Conservation (phyloP, 2,329 filamentous ascomycete genomes). For the Monosporascus cannonballus region DNA sequence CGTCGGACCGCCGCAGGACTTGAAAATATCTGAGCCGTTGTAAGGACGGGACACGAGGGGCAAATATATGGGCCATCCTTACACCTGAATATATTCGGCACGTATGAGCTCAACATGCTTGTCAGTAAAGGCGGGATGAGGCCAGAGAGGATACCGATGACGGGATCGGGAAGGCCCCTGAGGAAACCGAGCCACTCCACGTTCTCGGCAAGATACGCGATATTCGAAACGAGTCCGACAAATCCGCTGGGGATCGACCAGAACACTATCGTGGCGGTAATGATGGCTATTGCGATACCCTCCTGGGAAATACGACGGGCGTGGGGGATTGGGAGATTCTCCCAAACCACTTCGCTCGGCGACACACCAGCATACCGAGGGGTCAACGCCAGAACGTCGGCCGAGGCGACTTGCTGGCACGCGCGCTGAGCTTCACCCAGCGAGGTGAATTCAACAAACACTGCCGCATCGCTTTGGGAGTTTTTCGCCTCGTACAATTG, state of each 20-base stretch:
- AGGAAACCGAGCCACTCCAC: conserved; percentile 72
- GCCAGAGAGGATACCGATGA: conserved; percentile 77
- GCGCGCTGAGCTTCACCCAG: conserved; percentile 81
- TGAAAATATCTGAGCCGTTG: conserved; percentile 52
- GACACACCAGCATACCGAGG: conserved; percentile 51
- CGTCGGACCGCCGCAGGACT: conserved; percentile 64
- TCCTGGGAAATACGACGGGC: conserved; percentile 21
- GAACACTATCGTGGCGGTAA: conserved; percentile 74
- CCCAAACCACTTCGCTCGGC: conserved; percentile 82
- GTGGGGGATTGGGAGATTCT: conserved; percentile 54
- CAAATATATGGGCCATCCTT: conserved; percentile 21
- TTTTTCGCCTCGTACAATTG: conserved; percentile 13
- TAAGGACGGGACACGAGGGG: background rate
- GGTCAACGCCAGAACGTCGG: conserved; percentile 16
- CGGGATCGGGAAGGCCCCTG: conserved; percentile 55
- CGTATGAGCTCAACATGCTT: conserved; percentile 73
- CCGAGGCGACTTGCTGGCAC: conserved; percentile 49
- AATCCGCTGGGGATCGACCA: conserved; percentile 73
- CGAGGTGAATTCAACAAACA: conserved; percentile 88
- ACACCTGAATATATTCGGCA: conserved; percentile 72
- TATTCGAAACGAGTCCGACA: conserved; percentile 80
- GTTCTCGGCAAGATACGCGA: conserved; percentile 58
- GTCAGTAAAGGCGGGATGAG: conserved; percentile 75
- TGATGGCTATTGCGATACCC: conserved; percentile 58
- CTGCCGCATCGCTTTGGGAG: conserved; percentile 48